Percentiles rank a stretch among this genome's conserved stretches.
These are phyloP conservation scores for Amphirosellinia nigrospora DNA, from an alignment of 495 filamentous ascomycete genomes.

Conservation along the genomic window DNA sequence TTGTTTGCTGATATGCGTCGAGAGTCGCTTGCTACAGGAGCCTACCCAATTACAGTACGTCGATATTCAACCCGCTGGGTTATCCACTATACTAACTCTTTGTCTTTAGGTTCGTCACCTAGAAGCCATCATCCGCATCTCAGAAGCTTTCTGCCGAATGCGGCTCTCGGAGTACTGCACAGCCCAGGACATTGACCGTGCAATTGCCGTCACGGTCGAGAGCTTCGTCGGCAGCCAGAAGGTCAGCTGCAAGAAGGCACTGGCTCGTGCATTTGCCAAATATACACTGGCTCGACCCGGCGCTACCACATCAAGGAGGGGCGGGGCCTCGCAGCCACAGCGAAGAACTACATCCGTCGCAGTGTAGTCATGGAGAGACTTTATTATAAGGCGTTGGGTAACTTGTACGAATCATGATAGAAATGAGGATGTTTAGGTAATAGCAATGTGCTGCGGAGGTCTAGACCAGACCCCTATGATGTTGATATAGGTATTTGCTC, in stretches of 20 bases:
- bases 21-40: slow-evolving; percentile 89
- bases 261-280: slow-evolving; percentile 96
- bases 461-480: not conserved
- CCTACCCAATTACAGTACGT: slow-evolving; percentile 96
- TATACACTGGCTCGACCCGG: slow-evolving; percentile 67
- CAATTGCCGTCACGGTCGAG: slow-evolving; percentile 95
- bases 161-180: slow-evolving; percentile 92
- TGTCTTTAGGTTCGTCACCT: slow-evolving; percentile 83
- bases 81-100: slow-evolving; percentile 30
- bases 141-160: slow-evolving; percentile 94
- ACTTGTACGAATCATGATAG: slow-evolving; percentile 9
- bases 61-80: not conserved
- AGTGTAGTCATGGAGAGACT: slow-evolving; percentile 10
- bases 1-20: slow-evolving; percentile 96
- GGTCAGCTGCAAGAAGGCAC: slow-evolving; percentile 95
- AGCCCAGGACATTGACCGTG: slow-evolving; percentile 89
- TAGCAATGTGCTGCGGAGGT: not conserved
- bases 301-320: slow-evolving; percentile 21
- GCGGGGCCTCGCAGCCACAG: slow-evolving; percentile 29
- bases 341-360: slow-evolving; percentile 31
- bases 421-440: slow-evolving; percentile 1
- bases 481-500: not conserved
- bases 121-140: slow-evolving; percentile 95
- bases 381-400: not conserved
- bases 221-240: slow-evolving; percentile 97